Base-by-base conservation (phyloP, 2,329 filamentous ascomycete species). In the Stromatinia cepivora region DNA sequence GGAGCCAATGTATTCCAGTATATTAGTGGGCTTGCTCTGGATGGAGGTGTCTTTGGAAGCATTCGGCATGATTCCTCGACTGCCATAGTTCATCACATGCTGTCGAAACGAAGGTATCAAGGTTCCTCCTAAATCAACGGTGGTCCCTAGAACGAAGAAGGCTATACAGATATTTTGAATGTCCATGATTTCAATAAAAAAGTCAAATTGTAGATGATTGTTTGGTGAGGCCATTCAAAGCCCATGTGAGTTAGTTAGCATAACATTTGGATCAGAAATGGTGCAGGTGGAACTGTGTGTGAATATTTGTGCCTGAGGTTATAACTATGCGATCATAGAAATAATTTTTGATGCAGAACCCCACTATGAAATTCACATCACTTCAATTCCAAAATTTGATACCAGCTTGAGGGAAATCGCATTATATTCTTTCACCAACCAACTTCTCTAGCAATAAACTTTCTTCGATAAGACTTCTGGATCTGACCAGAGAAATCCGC, bases 51-150 rank as follows among this genome's bases (percentile, higher is more conserved):
- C 50, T 28, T 48, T 64, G 20, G 70, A 8, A 36, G 53, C 9
- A 22, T 71, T 53, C 68, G 68, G 57, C 28, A 42, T 70, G 69
- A 68, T 67, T 39, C 71, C 62, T 70, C 77, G 73, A 59, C 76
- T 74, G 1, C 78, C 77, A 69, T 79, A 79, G 58, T 75, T 75
- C 73, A 79, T 75, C 34, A 78, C 75, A 22, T 72, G 69, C 56
- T 73, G 52, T 64, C 75, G 72, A 46, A 79, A 75, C 6, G 74
- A 72, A 9, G 76, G 75, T 48, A 77, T 64, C n/a, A 77, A 64
- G 8, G 69, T 73, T n/a, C 75, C 73, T 42, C 74, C 75, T 20
- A 78, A 34, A 62, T 72, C 66, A 20, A 74, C 70, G 22, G 72
- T 70, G n/a, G 73, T 74, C 10, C 74, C 74, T 46, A 77, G 56